Base-by-base conservation (phyloP, 2,329 filamentous ascomycete species). In the Pyrenophora graminea region DNA sequence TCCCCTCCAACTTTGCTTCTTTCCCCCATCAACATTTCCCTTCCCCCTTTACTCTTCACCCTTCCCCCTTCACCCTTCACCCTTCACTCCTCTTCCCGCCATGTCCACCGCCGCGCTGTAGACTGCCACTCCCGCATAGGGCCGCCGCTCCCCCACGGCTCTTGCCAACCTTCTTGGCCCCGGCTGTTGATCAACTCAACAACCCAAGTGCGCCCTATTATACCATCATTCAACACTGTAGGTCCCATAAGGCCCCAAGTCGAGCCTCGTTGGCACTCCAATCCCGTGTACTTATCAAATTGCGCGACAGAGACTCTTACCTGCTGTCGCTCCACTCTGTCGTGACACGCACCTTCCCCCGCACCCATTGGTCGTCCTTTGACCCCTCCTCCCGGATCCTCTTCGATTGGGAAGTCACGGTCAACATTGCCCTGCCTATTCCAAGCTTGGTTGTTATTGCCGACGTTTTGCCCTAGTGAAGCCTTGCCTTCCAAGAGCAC, bases 51-150 rank as follows among this genome's bases (percentile, higher is more conserved):
- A 23, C 48, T 46, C 38, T 15, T 50, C 43, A 13, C 4, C 15
- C 17, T 36, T 13, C 12, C 32, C 39, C 32, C 9, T 5, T 8
- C n/a, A 39, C 19, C 34, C 38, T 17, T 38, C 39, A 18, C 30
- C 47, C 45, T 21, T 3, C 48, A 23, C 48, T 46, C 38, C 18
- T 50, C 43, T 8, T 38, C 42, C 27, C 46, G 39, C 43, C 40
- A 40, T 62, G 59, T 49, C 50, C 55, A 48, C 57, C 54, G 58
- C 51, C 61, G 51, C 67, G 58, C 65, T 72, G 60, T 72, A 61
- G 63, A 56, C 49, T 55, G 37, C 43, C 42, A 42, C 44, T 43
- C 53, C 37, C 48, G 34, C 47, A 44, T 31, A 48, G 61, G 52
- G 58, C 50, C 45, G 58, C 33, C 34, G 36, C 53, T 50, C 53